Conservation (phyloP, 2,329 filamentous ascomycete species). For the Colletotrichum euphorbiae region DNA sequence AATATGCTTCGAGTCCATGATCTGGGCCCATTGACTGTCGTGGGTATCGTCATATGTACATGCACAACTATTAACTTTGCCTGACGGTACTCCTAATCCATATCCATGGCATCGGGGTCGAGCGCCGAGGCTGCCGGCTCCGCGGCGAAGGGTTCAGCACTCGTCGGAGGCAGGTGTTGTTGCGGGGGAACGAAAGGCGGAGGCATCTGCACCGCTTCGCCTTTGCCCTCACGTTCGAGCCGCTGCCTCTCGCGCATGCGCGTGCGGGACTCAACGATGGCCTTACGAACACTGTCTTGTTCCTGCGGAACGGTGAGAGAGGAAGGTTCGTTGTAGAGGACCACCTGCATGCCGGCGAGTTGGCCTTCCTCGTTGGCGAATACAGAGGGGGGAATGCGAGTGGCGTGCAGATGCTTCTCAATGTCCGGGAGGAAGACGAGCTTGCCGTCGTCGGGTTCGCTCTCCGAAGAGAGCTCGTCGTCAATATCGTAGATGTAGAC, state of each 20-base stretch:
- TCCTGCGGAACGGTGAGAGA: conserved; percentile 81
- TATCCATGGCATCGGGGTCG: conserved; percentile 75
- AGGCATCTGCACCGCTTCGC: conserved; percentile 39
- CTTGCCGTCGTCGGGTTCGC: conserved; percentile 67
- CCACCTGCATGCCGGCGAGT: conserved; percentile 75
- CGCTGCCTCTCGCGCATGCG: conserved; percentile 72
- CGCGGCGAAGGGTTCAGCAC: conserved; percentile 29
- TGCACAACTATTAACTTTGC: conserved; percentile 6
- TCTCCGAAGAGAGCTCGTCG: conserved; percentile 78
- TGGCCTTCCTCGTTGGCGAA: conserved; percentile 67
- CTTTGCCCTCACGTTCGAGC: conserved; percentile 38
- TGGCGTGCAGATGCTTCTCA: conserved; percentile 79
- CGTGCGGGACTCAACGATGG: conserved; percentile 82
- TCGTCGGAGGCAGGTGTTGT: conserved; percentile 19
- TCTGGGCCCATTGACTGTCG: neutral
- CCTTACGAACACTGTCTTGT: conserved; percentile 81
- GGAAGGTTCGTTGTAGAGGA: conserved; percentile 84
- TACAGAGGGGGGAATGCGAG: conserved; percentile 76
- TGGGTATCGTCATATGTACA: conserved; percentile 20
- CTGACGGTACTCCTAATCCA: conserved; percentile 58
- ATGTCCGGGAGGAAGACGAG: conserved; percentile 88
- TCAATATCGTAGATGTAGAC: conserved; percentile 94
- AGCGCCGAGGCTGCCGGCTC: conserved; percentile 42
- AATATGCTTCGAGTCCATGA: neutral
- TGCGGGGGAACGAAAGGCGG: conserved; percentile 26